Evolutionary conservation across 352 stramenopile species (phyloP).

Genomic region (Phytophthora cryptogea): DNA sequence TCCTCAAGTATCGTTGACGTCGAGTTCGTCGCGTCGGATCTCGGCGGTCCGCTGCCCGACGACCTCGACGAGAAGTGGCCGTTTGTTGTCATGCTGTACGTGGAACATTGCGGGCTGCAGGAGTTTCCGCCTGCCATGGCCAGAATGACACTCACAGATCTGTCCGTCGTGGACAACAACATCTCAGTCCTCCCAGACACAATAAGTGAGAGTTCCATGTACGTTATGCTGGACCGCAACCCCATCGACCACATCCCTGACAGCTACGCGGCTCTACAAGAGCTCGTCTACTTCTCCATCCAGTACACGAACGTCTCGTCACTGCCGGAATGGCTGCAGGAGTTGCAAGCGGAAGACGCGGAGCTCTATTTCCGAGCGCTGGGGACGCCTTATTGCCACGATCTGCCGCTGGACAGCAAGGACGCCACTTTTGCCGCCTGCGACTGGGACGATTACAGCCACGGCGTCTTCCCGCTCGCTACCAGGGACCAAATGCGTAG

Average conservation of each 20-base stretch:
- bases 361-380: conserved; percentile 11
- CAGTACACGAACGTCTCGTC: conserved; percentile 20
- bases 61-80: conserved; percentile 40
- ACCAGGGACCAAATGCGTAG: conserved; percentile 20
- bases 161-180: conserved; percentile 48
- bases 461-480: conserved; percentile 28
- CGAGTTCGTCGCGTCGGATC: conserved; percentile 33
- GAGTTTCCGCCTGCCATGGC: conserved; percentile 27
- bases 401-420: not conserved
- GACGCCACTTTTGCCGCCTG: conserved; percentile 5
- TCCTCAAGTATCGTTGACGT: conserved; percentile 38
- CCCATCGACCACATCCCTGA: conserved; percentile 21
- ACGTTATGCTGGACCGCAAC: conserved; percentile 47
- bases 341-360: not conserved
- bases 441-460: conserved; percentile 7
- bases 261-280: conserved; percentile 4
- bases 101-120: conserved; percentile 44
- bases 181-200: conserved; percentile 37
- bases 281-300: conserved; percentile 18
- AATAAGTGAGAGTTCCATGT: conserved; percentile 30
- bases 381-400: conserved; percentile 22
- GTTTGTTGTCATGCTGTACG: conserved; percentile 36
- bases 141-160: conserved; percentile 32
- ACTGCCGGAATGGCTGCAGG: conserved; percentile 23
- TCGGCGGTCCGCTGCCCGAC: conserved; percentile 23